Evolutionary conservation across 2,329 filamentous ascomycete species (phyloP).

Genomic region (Hypomyces rosellus): DNA sequence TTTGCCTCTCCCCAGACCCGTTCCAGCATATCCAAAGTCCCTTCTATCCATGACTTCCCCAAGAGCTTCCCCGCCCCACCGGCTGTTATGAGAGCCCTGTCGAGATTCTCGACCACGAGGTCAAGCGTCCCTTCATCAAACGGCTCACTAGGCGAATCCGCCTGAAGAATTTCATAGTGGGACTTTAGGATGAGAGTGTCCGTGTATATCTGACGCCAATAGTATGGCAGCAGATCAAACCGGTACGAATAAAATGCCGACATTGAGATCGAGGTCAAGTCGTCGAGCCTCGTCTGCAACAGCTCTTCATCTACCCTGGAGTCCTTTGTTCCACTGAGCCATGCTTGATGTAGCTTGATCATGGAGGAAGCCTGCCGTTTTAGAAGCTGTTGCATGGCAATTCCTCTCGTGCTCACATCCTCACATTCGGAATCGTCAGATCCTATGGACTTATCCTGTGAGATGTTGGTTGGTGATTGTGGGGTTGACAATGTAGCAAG

Average conservation of each 20-base stretch:
- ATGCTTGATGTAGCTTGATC: slow-evolving; percentile 17
- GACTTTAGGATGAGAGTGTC: slow-evolving; percentile 63
- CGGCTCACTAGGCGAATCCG: background rate
- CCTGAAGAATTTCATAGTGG: slow-evolving; percentile 27
- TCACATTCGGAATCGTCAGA: background rate
- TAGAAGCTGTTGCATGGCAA: slow-evolving; percentile 23
- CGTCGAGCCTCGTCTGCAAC: slow-evolving; percentile 40
- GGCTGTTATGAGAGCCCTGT: slow-evolving; percentile 70
- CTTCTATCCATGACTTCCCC: slow-evolving; percentile 45
- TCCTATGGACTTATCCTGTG: background rate
- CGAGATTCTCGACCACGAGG: slow-evolving; percentile 58
- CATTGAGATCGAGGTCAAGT: slow-evolving; percentile 54
- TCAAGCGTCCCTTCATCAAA: slow-evolving; percentile 34
- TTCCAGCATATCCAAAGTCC: slow-evolving; percentile 40
- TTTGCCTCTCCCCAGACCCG: slow-evolving; percentile 16
- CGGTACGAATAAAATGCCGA: slow-evolving; percentile 64
- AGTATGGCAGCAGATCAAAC: slow-evolving; percentile 57
- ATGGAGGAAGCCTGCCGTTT: slow-evolving; percentile 22
- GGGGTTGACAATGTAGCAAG: slow-evolving; percentile 10
- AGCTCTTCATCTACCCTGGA: slow-evolving; percentile 18
- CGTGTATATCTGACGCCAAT: slow-evolving; percentile 67
- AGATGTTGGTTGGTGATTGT: background rate
- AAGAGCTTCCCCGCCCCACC: slow-evolving; percentile 52
- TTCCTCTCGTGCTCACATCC: slow-evolving; percentile 5
- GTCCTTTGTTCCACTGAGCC: background rate